Evolutionary conservation across 108 stramenopile species (phyloP).

Genomic region (Nannochloropsis oceanica): DNA sequence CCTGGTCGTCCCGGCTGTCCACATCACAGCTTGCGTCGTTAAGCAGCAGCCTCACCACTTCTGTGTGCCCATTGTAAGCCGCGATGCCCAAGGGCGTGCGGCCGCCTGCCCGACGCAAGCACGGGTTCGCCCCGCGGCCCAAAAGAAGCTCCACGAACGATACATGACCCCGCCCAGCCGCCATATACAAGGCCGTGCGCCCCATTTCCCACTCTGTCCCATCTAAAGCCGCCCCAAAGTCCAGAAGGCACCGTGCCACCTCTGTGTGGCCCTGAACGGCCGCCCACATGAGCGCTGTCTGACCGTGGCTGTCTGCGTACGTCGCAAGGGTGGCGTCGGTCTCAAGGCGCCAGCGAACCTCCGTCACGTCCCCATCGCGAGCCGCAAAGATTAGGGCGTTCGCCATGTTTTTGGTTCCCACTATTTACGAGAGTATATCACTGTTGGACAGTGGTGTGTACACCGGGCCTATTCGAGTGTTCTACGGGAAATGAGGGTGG

Average conservation of each 20-base stretch:
- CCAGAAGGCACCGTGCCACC: not conserved
- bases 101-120: not conserved
- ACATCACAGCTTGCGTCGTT: not conserved
- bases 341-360: not conserved
- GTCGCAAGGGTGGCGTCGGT: not conserved
- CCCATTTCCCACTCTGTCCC: not conserved
- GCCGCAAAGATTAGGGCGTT: not conserved
- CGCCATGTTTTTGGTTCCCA: not conserved
- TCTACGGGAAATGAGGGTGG: too few relatives aligned
- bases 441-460: too few relatives aligned
- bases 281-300: not conserved
- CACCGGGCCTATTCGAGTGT: too few relatives aligned
- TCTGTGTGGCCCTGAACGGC: not conserved
- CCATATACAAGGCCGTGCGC: not conserved
- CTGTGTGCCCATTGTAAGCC: not conserved
- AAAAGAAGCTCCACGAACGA: not conserved
- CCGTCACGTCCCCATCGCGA: not conserved
- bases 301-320: not conserved
- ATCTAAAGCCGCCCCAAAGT: not conserved
- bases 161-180: not conserved
- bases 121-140: not conserved
- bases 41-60: not conserved
- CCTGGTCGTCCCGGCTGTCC: not conserved
- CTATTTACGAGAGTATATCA: too few relatives aligned
- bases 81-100: not conserved